phyloP scores from a whole-genome alignment of 306 rosid genomes.

The Quillaja saponaria region DNA sequence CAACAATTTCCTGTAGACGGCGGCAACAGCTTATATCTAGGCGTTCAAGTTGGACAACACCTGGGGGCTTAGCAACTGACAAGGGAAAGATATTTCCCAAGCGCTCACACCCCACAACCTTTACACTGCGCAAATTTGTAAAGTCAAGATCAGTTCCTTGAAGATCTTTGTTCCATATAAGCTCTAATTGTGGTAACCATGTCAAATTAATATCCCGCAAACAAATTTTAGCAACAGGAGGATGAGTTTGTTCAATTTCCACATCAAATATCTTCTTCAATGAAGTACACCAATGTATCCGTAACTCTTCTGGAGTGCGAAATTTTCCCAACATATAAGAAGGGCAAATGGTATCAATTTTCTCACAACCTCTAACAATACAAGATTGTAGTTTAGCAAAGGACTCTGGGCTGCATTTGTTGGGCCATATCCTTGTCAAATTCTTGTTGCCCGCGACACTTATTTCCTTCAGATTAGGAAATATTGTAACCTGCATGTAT shows the following conservation, averaged over 20 bases:
- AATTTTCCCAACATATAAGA: too few species aligned
- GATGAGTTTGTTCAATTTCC: too few species aligned
- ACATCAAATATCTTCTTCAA: constrained; percentile 12
- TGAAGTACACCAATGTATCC: constrained; percentile 5
- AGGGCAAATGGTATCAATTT: constrained; percentile 5
- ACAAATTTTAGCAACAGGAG: too few species aligned
- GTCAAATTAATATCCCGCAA: too few species aligned
- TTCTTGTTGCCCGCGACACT: too few species aligned
- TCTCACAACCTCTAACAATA: constrained; percentile 10
- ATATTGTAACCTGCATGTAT: too few species aligned
- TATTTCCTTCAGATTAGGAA: too few species aligned
- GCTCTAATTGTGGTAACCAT: constrained; percentile 24
- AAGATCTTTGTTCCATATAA: constrained; percentile 8
- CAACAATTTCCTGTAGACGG: too few species aligned
- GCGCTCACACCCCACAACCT: not conserved
- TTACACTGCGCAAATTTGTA: not conserved
- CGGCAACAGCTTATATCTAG: not conserved
- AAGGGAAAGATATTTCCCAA: constrained; percentile 26
- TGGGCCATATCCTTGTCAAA: too few species aligned
- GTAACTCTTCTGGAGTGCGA: too few species aligned
- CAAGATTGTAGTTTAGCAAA: not conserved
- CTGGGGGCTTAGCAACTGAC: not conserved
- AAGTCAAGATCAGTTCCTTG: not conserved
- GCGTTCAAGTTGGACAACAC: not conserved
- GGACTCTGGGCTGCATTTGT: constrained; percentile 5